Base-by-base conservation (phyloP, 164 flowering plant species). In the Tinospora cordifolia region DNA sequence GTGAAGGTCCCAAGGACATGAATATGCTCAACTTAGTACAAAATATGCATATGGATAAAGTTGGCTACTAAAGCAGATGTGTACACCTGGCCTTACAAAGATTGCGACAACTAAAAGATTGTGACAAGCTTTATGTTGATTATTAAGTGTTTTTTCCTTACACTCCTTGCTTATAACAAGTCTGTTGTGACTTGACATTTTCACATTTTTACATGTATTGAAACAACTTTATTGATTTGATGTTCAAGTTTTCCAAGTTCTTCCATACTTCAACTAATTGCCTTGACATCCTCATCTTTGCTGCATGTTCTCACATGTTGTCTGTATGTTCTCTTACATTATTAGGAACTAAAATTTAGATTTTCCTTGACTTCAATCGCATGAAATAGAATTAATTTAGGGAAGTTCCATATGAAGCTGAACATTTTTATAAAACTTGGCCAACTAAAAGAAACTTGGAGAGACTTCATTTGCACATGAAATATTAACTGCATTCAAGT, bases 111-210 rank as follows among this genome's bases (percentile, higher is more conserved):
- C n/a, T n/a, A 51, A 51, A 15, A 51, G 36, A 51, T 54, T 54
- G 21, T 3, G 75, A 38, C 76, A 71, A 75, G 76, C 77, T 59
- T 9, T 22, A 0, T 34, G 9, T 51, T 22, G 60, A 54, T 44
- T 3, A 44, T 44, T 44, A 44, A 0, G 24, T n/a, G 21, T n/a
- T 21, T 17, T 3, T 24, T 54, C n/a, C 22, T 17, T 17, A 8
- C 60, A 9, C 47, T 44, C 47, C 13, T 1, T 2, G 9, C 47
- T 14, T 44, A 11, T 44, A 10, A 7, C 47, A 10, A 9, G 9
- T 44, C 12, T 44, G 14, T 44, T 44, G 13, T 44, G 10, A 44
- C 14, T 44, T 44, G 13, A 44, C 47, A 44, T 44, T 44, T 44
- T 44, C 47, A 44, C 47, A 44, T 44, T 44, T 11, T 44, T 11